Base-by-base conservation (phyloP, 495 filamentous ascomycete genomes). In the Thermothielavioides terrestris region DNA sequence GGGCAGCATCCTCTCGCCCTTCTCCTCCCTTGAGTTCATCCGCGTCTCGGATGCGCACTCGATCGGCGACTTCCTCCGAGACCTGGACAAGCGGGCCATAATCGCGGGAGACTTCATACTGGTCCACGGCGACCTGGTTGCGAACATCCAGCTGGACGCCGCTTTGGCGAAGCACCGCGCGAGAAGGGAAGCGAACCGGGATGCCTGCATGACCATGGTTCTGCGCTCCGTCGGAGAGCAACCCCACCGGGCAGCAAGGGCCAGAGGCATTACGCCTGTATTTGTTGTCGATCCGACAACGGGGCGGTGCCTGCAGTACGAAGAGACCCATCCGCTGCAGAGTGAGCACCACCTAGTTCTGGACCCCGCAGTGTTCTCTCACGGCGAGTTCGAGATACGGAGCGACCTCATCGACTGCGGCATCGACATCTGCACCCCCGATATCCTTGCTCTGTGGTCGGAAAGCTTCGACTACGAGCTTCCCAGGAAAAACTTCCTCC, bases 151-250 rank as follows among this genome's bases (percentile, higher is more conserved):
- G 8, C 82, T 99, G 20, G 88, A 89, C 55, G 75, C 70, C 37
- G 85, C 83, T n/a, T 69, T 99, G 39, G 75, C 80, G 5, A 79
- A 77, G 31, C 92, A 99, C 64, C 80, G 86, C 45, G 80, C 82
- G 40, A 84, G 92, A 27, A 82, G 92, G 35, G 80, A 81, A 62
- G 78, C 79, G 42, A 86, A 94, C 68, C 91, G 92, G 61, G 89
- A 95, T 63, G 88, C 91, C 12, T 96, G 95, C 68, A 99, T 99
- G 94, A 99, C 92, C 21, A 89, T 97, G 81, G 75, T 99, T 20
- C 69, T 97, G 43, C 78, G 86, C 40, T 80, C 89, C 66, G 86
- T 82, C 2, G 87, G 87, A n/a, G 68, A 72, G 2, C 72, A 68
- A 18, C 54, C 63, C 23, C 88, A 95, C 66, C 73, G 85, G 17